These are phyloP conservation scores for Alternaria ethzedia DNA, from an alignment of 2,329 filamentous ascomycete species.

Conservation along the genomic window DNA sequence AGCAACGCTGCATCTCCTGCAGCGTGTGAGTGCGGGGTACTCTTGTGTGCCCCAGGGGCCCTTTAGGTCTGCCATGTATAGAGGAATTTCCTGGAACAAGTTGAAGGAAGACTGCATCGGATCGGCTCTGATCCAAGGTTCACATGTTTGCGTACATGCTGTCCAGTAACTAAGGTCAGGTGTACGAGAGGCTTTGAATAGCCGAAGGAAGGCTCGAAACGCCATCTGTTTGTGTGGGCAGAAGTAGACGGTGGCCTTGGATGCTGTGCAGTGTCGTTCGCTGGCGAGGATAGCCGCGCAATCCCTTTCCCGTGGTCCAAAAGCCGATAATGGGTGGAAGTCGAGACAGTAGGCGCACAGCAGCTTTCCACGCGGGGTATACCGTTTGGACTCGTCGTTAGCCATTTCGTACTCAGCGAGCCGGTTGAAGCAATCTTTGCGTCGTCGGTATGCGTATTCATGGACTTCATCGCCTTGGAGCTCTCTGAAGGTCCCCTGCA, in stretches of 20 bases:
- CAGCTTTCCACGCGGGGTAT: neutral
- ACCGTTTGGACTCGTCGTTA: neutral
- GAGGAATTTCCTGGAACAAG: too few species aligned
- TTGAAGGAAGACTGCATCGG: too few species aligned
- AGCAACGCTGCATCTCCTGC: too few species aligned
- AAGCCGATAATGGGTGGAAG: neutral
- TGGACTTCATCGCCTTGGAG: too few species aligned
- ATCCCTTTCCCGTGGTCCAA: neutral
- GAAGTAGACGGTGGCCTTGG: neutral
- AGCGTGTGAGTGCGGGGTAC: too few species aligned
- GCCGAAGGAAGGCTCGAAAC: neutral
- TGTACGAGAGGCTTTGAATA: too few species aligned
- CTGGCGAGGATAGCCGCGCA: neutral
- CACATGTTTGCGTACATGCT: too few species aligned
- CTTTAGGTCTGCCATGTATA: too few species aligned
- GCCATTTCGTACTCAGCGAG: neutral
- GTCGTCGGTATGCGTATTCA: neutral
- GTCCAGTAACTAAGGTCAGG: too few species aligned
- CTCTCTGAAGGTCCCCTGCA: too few species aligned
- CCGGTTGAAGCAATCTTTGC: neutral
- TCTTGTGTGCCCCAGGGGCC: too few species aligned
- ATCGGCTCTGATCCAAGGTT: too few species aligned
- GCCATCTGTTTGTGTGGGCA: neutral
- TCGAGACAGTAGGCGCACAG: neutral
- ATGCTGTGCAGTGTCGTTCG: neutral